These are phyloP conservation scores for Solanum arcanum DNA, from an alignment of 257 asterid genomes.

Conservation along the genomic window DNA sequence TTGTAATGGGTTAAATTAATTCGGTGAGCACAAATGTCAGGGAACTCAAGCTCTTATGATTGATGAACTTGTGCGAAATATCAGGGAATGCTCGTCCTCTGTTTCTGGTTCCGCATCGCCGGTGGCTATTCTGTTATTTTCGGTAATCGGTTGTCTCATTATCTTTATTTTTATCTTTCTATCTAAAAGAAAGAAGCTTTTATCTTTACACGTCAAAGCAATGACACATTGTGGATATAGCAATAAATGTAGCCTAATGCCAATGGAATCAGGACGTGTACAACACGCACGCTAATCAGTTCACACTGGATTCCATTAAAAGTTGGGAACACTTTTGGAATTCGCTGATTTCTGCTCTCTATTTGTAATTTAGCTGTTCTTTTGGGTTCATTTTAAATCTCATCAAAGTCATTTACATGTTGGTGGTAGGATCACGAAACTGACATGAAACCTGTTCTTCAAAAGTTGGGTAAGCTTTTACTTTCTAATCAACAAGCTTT, in stretches of 20 bases:
- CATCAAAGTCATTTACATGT: conserved; percentile 26
- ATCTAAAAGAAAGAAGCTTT: not conserved
- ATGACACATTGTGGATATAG: not conserved
- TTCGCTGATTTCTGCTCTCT: not conserved
- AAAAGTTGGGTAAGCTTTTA: conserved; percentile 55
- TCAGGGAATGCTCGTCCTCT: conserved; percentile 39
- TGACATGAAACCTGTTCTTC: conserved; percentile 57
- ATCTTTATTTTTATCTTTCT: not conserved
- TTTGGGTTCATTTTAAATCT: not conserved
- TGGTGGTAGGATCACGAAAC: conserved; percentile 45
- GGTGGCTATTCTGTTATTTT: conserved; percentile 52
- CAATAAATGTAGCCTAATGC: not conserved
- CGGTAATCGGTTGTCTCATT: conserved; percentile 19
- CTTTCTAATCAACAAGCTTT: not conserved
- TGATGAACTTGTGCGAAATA: conserved; percentile 57
- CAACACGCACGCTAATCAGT: not conserved
- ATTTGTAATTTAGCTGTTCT: not conserved
- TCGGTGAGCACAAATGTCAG: conserved; percentile 7
- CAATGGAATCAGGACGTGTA: not conserved
- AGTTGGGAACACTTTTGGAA: not conserved
- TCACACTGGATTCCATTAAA: not conserved
- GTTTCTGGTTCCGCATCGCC: conserved; percentile 53
- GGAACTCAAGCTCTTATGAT: conserved; percentile 13
- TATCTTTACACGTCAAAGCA: not conserved
- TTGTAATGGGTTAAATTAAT: not conserved